Evolutionary conservation across 805 yeast genomes (phyloP), one percentile per base, ranked within the genome.

Genomic region (Barnettozyma populi): DNA sequence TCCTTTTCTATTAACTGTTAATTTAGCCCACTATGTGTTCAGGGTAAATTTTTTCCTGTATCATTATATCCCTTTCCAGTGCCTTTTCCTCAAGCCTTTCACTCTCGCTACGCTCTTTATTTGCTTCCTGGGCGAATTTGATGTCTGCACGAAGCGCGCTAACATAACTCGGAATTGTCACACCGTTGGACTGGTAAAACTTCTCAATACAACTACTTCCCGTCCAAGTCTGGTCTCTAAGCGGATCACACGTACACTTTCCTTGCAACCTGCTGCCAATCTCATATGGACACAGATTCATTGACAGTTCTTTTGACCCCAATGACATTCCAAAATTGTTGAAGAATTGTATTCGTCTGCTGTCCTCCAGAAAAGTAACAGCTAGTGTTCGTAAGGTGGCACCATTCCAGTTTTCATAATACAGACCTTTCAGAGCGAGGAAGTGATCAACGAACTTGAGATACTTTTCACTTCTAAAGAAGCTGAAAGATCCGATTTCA

Each of bases 381-480:
- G 90, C 96, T 56, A 88, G 76, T 3, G 94, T 83, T 63, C 86
- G 90, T 45, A 87, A 80, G 11, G 95, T 94, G 20, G 95, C 94
- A 65, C 87, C 96, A 52, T 95, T 95, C 95, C 96, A 89, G 61
- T 94, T 75, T 67, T 85, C 89, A 67, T 89, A 89, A 71, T 85
- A 89, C 62, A 90, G 84, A 3, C 95, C 95, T 50, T 95, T 90
- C 1, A 82, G 70, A 39, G 69, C 66, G 61, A 88, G 94, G 52
- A 87, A 73, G 58, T 76, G 70, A 25, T 82, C 80, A 54, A 87
- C 85, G 64, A 80, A 86, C 41, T 74, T 76, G 29, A 71, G 65
- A 65, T 89, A 89, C 14, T 83, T 84, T 45, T 82, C 78, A 23
- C 80, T 69, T 59, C 90, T 71, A 80, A 87, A 89, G 60, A 89